Conservation (phyloP, 140 eudicot genomes). For the Ambrosia hybrid region DNA sequence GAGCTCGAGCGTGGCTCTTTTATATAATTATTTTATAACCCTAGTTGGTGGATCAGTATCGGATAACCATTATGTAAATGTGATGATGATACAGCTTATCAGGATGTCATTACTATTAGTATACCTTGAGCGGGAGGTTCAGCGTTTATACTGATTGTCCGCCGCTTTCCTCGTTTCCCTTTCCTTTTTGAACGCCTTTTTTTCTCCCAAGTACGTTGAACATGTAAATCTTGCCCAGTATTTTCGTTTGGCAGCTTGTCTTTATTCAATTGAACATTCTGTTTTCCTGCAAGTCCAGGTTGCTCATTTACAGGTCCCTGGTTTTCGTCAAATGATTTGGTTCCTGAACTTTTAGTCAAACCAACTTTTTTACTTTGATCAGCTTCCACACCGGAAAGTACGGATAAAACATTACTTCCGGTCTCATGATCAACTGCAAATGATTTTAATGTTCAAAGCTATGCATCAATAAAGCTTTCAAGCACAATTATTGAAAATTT, state of each 20-base stretch:
- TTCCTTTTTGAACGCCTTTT: constrained; percentile 31
- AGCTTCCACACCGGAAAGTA: constrained; percentile 25
- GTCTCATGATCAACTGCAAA: constrained; percentile 30
- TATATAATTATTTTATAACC: constrained; percentile 27
- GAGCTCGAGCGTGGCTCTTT: constrained; percentile 25
- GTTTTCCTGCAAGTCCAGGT: constrained; percentile 5
- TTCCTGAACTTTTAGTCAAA: constrained; percentile 24
- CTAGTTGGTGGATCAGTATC: constrained; percentile 21
- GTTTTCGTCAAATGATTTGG: constrained; percentile 23
- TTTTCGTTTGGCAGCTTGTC: constrained; percentile 27
- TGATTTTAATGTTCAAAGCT: constrained; percentile 2
- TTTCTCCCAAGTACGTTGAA: constrained; percentile 1
- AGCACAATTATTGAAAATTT: neutral
- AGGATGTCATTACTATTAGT: neutral
- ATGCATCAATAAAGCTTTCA: neutral
- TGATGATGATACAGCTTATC: constrained; percentile 2
- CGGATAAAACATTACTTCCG: constrained; percentile 21
- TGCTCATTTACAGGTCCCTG: constrained; percentile 23
- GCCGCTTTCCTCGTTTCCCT: constrained; percentile 46
- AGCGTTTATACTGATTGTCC: constrained; percentile 36
- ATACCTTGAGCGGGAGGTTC: constrained; percentile 44
- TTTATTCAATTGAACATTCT: constrained; percentile 13
- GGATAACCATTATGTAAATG: neutral
- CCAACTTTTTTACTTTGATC: constrained; percentile 25
- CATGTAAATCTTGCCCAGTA: constrained; percentile 20